A percentile compares a stretch with the other conserved stretches of the same genome.
phyloP scores from a whole-genome alignment of 2,329 filamentous ascomycete genomes.

The Thermothelomyces thermophilus region DNA sequence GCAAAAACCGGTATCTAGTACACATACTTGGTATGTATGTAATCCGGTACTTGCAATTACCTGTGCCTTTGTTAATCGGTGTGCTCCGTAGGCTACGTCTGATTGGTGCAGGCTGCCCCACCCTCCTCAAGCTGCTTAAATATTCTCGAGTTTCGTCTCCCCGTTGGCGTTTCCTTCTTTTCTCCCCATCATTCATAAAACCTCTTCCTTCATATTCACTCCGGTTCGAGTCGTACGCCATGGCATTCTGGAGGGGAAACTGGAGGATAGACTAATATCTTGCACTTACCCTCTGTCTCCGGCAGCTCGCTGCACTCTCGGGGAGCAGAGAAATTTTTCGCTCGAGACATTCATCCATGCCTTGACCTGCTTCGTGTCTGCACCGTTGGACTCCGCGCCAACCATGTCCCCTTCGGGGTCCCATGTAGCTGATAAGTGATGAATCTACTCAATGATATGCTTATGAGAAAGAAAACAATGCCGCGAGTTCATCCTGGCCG shows the following conservation, averaged over 20 bases:
- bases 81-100: conserved; percentile 1
- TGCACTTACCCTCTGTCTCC: conserved; percentile 46
- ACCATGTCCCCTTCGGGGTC: too few species aligned
- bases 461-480: neutral
- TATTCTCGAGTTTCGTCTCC: conserved; percentile 18
- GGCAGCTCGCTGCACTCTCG: conserved; percentile 24
- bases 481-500: neutral
- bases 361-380: neutral
- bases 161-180: conserved; percentile 28
- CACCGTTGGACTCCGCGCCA: too few species aligned
- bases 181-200: conserved; percentile 32
- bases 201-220: conserved; percentile 61
- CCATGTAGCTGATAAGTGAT: too few species aligned
- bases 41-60: too few species aligned
- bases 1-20: too few species aligned
- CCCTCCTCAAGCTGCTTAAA: conserved; percentile 16
- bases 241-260: conserved; percentile 60
- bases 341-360: conserved; percentile 24
- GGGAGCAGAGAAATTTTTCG: conserved; percentile 33
- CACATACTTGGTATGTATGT: too few species aligned
- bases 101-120: conserved; percentile 14
- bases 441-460: too few species aligned
- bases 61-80: too few species aligned
- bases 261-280: conserved; percentile 56
- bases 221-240: conserved; percentile 51